A percentile compares a stretch with the other conserved stretches of the same genome.
Conservation (phyloP, 192 early-diverging fungal genomes). For the Glomus cerebriforme region DNA sequence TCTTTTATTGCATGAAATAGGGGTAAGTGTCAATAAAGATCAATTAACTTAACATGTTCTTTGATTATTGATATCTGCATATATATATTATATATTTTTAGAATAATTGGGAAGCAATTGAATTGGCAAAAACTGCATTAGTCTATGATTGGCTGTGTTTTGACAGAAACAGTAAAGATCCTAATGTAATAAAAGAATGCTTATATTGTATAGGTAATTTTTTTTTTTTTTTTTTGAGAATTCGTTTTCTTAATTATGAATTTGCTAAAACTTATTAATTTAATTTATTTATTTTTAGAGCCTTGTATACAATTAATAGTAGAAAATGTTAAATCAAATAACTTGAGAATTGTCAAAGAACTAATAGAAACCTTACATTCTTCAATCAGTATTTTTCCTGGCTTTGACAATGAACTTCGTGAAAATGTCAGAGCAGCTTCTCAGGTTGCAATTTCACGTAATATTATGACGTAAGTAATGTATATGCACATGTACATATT, state of each 20-base stretch:
- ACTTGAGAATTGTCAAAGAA: neutral
- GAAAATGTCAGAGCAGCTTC: conserved; percentile 12
- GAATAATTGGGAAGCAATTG: neutral
- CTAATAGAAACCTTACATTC: neutral
- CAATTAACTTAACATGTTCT: too few species aligned
- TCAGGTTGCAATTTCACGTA: neutral
- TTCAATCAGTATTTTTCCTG: neutral
- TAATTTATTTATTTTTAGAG: neutral
- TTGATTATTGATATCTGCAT: neutral
- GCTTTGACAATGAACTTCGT: conserved; percentile 13
- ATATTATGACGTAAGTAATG: conserved; percentile 5
- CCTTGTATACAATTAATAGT: neutral
- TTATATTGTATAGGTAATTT: conserved; percentile 2
- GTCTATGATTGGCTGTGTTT: conserved; percentile 15
- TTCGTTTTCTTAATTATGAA: neutral
- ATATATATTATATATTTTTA: neutral
- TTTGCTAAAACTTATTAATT: neutral
- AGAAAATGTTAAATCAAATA: neutral
- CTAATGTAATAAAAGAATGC: neutral
- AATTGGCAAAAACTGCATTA: neutral
- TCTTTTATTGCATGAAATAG: neutral
- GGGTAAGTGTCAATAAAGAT: neutral
- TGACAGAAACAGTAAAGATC: neutral
- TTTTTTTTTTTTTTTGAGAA: neutral
- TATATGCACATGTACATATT: neutral